A percentile compares a stretch with the other conserved stretches of the same genome.
Conservation (phyloP, 2,329 filamentous ascomycete genomes). For the Colletotrichum lini region DNA sequence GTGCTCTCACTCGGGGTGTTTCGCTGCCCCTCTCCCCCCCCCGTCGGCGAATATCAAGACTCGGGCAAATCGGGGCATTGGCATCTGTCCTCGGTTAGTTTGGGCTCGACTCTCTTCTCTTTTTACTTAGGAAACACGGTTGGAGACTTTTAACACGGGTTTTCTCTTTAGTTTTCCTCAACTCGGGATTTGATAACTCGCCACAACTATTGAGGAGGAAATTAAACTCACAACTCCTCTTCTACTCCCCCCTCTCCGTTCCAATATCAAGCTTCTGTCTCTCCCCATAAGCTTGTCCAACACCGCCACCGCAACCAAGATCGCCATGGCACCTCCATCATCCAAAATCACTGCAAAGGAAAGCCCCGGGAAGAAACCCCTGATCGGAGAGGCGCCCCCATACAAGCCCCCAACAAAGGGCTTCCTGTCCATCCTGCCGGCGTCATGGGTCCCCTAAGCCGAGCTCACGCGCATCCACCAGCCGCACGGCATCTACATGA, state of each 20-base stretch:
- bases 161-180: background rate
- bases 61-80: background rate
- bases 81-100: background rate
- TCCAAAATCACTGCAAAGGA: background rate
- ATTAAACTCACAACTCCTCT: too few relatives aligned
- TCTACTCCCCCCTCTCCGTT: too few relatives aligned
- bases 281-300: too few relatives aligned
- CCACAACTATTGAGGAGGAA: too few relatives aligned
- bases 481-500: slow-evolving; percentile 65
- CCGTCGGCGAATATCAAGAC: background rate
- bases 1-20: background rate
- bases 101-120: background rate
- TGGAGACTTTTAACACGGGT: background rate
- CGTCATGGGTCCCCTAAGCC: slow-evolving; percentile 67
- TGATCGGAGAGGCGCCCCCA: background rate
- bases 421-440: slow-evolving; percentile 59
- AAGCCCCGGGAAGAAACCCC: background rate
- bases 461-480: slow-evolving; percentile 68
- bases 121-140: background rate
- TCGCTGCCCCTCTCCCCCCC: background rate
- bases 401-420: slow-evolving; percentile 62
- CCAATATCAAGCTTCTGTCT: too few relatives aligned
- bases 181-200: too few relatives aligned
- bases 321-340: background rate
- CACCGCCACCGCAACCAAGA: too few relatives aligned